A percentile compares a stretch with the other conserved stretches of the same genome.
Evolutionary conservation across 2,329 filamentous ascomycete species (phyloP).

Genomic region (Waltergamsia citrina): DNA sequence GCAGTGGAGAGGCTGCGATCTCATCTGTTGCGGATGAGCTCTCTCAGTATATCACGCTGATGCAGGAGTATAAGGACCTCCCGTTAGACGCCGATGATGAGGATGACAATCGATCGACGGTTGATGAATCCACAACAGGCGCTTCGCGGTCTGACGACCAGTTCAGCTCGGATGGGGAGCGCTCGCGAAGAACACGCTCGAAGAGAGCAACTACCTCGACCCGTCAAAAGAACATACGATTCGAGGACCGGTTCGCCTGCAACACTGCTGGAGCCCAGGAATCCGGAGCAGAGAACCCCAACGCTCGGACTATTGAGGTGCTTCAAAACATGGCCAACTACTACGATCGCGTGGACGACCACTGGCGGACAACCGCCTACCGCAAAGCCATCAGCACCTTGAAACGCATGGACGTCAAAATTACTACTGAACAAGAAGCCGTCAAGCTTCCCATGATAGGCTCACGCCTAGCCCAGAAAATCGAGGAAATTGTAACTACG

Average conservation of each 20-base stretch:
- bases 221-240: conserved; percentile 13
- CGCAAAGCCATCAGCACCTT: conserved; percentile 68
- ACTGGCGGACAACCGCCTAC: conserved; percentile 69
- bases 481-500: conserved; percentile 79
- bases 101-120: conserved; percentile 19
- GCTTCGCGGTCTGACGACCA: conserved; percentile 10
- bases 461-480: conserved; percentile 65
- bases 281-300: conserved; percentile 49
- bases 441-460: conserved; percentile 60
- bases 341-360: conserved; percentile 65
- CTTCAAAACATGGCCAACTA: conserved; percentile 72
- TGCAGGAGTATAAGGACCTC: conserved; percentile 50
- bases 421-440: conserved; percentile 63
- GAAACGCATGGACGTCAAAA: conserved; percentile 51
- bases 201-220: background rate
- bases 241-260: conserved; percentile 44
- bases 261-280: conserved; percentile 39
- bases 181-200: background rate
- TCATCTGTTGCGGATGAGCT: conserved; percentile 48
- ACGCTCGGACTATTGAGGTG: conserved; percentile 64
- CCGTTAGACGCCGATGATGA: conserved; percentile 43
- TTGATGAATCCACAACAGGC: background rate
- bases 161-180: conserved; percentile 11
- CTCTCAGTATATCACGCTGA: conserved; percentile 53
- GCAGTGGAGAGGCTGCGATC: too few species aligned